A percentile compares a stretch with the other conserved stretches of the same genome.
Conservation (phyloP, 768 basidiomycete species). For the Mycena vitilis region DNA sequence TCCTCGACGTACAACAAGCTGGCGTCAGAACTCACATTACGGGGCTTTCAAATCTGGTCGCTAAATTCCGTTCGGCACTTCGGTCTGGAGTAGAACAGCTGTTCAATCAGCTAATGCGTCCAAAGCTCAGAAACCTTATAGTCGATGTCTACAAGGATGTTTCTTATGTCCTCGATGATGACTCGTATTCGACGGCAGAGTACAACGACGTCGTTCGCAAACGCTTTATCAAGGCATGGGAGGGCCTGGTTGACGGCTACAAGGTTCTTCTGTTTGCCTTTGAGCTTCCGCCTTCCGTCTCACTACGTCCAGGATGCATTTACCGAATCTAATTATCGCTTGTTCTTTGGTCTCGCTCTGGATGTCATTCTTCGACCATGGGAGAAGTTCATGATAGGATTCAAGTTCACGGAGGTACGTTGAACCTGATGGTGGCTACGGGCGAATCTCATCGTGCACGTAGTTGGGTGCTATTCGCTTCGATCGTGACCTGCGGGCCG, state of each 20-base stretch:
- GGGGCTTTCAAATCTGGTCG: constrained; percentile 63
- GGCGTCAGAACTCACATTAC: constrained; percentile 60
- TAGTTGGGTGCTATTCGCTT: constrained; percentile 97
- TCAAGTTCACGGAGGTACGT: constrained; percentile 89
- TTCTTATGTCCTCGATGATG: constrained; percentile 90
- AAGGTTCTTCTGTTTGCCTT: constrained; percentile 62
- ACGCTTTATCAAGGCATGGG: constrained; percentile 92
- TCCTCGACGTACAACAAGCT: constrained; percentile 66
- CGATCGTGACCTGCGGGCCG: constrained; percentile 89
- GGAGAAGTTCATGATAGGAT: constrained; percentile 87
- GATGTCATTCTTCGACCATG: constrained; percentile 94
- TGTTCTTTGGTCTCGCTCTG: constrained; percentile 86
- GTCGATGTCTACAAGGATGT: constrained; percentile 92
- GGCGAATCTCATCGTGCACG: neutral
- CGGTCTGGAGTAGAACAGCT: constrained; percentile 92
- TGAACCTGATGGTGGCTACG: neutral
- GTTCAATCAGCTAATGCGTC: constrained; percentile 94
- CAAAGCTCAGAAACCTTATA: constrained; percentile 85
- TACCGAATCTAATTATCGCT: constrained; percentile 88
- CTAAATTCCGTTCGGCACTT: constrained; percentile 77
- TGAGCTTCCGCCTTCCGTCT: constrained; percentile 2
- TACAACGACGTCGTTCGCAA: constrained; percentile 89
- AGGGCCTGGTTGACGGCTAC: constrained; percentile 85
- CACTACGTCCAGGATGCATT: constrained; percentile 72
- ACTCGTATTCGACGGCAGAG: constrained; percentile 84